Conservation (phyloP, 2,329 filamentous ascomycete species). For the Didymella arachidicola region DNA sequence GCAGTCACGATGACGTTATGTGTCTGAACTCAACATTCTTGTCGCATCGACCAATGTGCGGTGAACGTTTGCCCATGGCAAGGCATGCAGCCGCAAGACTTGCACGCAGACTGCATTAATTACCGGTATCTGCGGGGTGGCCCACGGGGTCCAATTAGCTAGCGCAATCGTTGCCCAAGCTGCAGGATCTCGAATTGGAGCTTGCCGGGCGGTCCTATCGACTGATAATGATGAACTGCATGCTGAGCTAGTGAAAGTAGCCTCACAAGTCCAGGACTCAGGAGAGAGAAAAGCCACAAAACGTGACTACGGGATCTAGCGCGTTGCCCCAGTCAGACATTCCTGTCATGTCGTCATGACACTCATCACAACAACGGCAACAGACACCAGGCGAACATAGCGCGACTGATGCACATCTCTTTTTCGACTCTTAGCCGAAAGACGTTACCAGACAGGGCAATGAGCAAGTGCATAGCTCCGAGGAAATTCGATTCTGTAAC, state of each 20-base stretch:
- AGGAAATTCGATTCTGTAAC: slow-evolving; percentile 1
- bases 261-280: background rate
- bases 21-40: slow-evolving; percentile 22
- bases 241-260: background rate
- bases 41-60: slow-evolving; percentile 24
- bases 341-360: slow-evolving; percentile 7
- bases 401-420: background rate
- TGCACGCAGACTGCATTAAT: slow-evolving; percentile 16
- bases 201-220: slow-evolving; percentile 1
- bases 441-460: background rate
- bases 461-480: background rate
- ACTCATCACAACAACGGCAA: background rate
- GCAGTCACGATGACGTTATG: slow-evolving; percentile 16
- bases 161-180: slow-evolving; percentile 14
- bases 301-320: slow-evolving; percentile 8
- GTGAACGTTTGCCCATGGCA: slow-evolving; percentile 5
- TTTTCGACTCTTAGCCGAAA: background rate
- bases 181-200: slow-evolving; percentile 15
- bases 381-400: background rate
- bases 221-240: background rate
- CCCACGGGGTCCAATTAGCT: slow-evolving; percentile 22
- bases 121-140: slow-evolving; percentile 25
- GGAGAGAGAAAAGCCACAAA: background rate
- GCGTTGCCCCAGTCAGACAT: slow-evolving; percentile 4
- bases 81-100: slow-evolving; percentile 29